A percentile compares a stretch with the other conserved stretches of the same genome.
Evolutionary conservation across 768 basidiomycete species (phyloP).

Genomic region (Mycena chlorophos): DNA sequence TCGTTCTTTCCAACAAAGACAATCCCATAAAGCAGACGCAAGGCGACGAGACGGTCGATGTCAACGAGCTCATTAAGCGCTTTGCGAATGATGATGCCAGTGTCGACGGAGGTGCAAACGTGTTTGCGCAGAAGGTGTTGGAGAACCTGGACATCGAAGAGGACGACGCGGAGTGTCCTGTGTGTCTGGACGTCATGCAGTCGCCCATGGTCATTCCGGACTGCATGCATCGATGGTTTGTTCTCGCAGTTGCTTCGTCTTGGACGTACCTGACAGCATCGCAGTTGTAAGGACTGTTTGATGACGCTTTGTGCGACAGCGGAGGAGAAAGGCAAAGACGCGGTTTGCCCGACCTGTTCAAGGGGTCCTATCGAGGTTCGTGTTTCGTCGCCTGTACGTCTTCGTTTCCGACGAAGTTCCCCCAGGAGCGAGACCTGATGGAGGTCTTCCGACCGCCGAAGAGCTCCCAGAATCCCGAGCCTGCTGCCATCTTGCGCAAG

Average conservation of each 20-base stretch:
- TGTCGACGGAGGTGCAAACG: slow-evolving; percentile 34
- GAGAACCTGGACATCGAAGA: slow-evolving; percentile 57
- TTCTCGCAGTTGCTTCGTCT: too few relatives aligned
- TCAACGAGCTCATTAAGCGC: slow-evolving; percentile 58
- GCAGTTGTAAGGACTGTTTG: slow-evolving; percentile 90
- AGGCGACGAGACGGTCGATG: slow-evolving; percentile 49
- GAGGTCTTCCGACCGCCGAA: slow-evolving; percentile 54
- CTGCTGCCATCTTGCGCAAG: slow-evolving; percentile 60
- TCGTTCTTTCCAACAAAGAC: slow-evolving; percentile 64
- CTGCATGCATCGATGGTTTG: slow-evolving; percentile 78
- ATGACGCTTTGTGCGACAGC: slow-evolving; percentile 68
- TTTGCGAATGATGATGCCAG: slow-evolving; percentile 48
- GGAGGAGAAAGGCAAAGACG: slow-evolving; percentile 67
- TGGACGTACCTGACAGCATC: neutral
- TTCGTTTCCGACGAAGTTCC: neutral
- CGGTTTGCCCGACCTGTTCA: slow-evolving; percentile 79
- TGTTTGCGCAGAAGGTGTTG: slow-evolving; percentile 66
- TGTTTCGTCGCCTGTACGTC: neutral
- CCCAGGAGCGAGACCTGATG: slow-evolving; percentile 58
- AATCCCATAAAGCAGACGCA: slow-evolving; percentile 37
- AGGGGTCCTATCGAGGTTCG: slow-evolving; percentile 63
- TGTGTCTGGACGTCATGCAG: slow-evolving; percentile 81
- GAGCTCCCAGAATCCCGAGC: slow-evolving; percentile 38
- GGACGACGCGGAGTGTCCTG: slow-evolving; percentile 66
- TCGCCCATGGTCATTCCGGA: slow-evolving; percentile 65